Percentiles rank a stretch among this genome's conserved stretches.
phyloP scores from a whole-genome alignment of 129 eudicot genomes.

The Chrysanthemum seticuspe region DNA sequence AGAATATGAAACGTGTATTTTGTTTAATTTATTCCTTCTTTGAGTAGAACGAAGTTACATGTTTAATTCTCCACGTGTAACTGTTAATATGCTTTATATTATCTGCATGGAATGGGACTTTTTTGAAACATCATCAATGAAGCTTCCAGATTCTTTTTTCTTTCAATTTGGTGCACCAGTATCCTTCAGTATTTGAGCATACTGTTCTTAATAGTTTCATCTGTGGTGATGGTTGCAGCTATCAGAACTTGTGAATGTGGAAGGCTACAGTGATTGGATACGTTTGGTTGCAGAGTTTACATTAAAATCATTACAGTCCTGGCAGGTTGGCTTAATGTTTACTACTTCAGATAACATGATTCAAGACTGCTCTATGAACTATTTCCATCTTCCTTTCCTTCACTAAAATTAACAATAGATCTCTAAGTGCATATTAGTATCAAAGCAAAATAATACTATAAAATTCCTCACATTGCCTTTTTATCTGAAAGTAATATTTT shows the following conservation, averaged over 20 bases:
- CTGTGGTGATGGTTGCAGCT: constrained; percentile 50
- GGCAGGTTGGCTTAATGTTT: constrained; percentile 63
- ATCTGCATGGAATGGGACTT: too few relatives aligned
- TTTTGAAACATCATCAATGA: too few relatives aligned
- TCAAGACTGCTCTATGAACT: constrained; percentile 9
- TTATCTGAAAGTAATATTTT: not conserved
- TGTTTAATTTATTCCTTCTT: too few relatives aligned
- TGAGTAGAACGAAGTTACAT: too few relatives aligned
- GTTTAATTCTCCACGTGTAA: too few relatives aligned
- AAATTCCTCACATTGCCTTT: not conserved
- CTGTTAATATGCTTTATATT: too few relatives aligned
- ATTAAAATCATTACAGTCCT: constrained; percentile 81
- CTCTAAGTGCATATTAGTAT: not conserved
- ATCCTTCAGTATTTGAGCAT: constrained; percentile 6
- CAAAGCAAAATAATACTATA: not conserved
- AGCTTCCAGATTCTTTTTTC: too few relatives aligned
- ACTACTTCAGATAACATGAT: constrained; percentile 14
- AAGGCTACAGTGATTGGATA: constrained; percentile 96
- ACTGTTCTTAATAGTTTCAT: constrained; percentile 10
- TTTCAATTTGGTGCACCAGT: too few relatives aligned
- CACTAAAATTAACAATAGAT: not conserved
- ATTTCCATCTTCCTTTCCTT: not conserved
- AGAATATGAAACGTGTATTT: too few relatives aligned
- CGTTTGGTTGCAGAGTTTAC: constrained; percentile 95
- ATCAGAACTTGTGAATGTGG: constrained; percentile 91